Percentiles rank a stretch among this genome's conserved stretches.
phyloP scores from a whole-genome alignment of 202 grass and related monocot species.

The Eragrostis tef region DNA sequence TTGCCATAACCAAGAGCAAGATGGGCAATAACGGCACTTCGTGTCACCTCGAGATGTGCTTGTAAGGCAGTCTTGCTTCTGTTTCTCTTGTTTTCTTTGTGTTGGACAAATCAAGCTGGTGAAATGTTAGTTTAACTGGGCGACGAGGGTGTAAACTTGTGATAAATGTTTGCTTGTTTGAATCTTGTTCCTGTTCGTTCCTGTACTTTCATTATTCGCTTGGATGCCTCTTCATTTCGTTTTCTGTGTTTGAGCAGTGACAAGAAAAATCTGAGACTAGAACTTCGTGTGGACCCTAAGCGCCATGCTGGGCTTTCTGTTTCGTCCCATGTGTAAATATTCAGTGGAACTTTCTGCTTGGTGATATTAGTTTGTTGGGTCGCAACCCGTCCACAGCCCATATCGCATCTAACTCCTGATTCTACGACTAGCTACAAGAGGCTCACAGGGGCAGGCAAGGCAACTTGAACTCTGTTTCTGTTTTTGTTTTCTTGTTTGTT shows the following conservation, averaged over 20 bases:
- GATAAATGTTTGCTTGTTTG: background rate
- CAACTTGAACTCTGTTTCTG: background rate
- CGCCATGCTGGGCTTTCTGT: background rate
- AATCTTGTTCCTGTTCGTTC: background rate
- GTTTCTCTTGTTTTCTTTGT: slow-evolving; percentile 15
- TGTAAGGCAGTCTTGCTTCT: slow-evolving; percentile 33
- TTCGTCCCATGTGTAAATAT: background rate
- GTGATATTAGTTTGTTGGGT: background rate
- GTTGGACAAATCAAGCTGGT: background rate
- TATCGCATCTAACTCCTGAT: slow-evolving; percentile 14
- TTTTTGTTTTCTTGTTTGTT: background rate
- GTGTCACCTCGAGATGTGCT: slow-evolving; percentile 30
- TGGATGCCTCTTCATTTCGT: background rate
- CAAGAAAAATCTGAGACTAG: too few relatives aligned
- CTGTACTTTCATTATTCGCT: background rate
- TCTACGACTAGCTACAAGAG: background rate
- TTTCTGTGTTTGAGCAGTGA: background rate
- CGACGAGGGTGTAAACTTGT: slow-evolving; percentile 28
- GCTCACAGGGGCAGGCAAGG: background rate
- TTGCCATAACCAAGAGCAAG: slow-evolving; percentile 14
- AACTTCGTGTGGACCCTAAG: too few relatives aligned
- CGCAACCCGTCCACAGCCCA: background rate
- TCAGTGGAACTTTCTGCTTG: background rate
- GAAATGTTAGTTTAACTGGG: slow-evolving; percentile 1
- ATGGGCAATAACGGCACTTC: background rate